Evolutionary conservation across 352 stramenopile species (phyloP), one percentile per base, ranked within the genome.

Genomic region (Globisporangium middletonii): DNA sequence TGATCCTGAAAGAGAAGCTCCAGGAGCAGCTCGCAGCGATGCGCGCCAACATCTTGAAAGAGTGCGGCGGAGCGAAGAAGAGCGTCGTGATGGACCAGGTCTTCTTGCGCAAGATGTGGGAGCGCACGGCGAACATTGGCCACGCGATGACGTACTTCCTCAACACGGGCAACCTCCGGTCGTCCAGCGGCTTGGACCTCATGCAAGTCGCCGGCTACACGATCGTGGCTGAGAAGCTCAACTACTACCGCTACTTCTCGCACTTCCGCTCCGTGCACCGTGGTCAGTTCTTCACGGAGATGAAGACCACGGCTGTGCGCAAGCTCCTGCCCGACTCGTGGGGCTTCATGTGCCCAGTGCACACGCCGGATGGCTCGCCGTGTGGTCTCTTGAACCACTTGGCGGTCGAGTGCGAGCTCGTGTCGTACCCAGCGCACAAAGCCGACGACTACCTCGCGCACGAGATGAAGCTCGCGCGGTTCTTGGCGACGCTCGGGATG

Each of bases 231-330:
- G 97, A 99, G 71, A 97, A 98, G 59, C 78, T 99, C 50, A 99
- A 99, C 72, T 99, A 98, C 72, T 96, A 99, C 66, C 82, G 97
- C 37, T 99, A 99, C 79, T 96, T 99, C 47, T 97, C 94, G 44
- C 98, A 99, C 73, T 99, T 99, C 72, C 90, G 97, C 8, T 98
- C 92, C 43, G 96, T 99, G 28, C 97, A 99, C 66, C 89, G 97
- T 74, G 97, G 97, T 27, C 95, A 99, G 69, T 99, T 99, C 69
- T 99, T 99, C 71, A 99, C 97, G 38, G 97, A 98, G 68, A 99
- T 99, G 97, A 99, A 99, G 72, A 99, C 97, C 42, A 99, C 98
- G 12, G 83, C 96, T 8, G 97, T 99, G 48, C 86, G 98, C 43
- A 99, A 99, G 69, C 73, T 99, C 44, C 80, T 99, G 23, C 97